Evolutionary conservation across 805 yeast species (phyloP), one percentile per base, ranked within the genome.

Genomic region (Allodekkera sacchari): DNA sequence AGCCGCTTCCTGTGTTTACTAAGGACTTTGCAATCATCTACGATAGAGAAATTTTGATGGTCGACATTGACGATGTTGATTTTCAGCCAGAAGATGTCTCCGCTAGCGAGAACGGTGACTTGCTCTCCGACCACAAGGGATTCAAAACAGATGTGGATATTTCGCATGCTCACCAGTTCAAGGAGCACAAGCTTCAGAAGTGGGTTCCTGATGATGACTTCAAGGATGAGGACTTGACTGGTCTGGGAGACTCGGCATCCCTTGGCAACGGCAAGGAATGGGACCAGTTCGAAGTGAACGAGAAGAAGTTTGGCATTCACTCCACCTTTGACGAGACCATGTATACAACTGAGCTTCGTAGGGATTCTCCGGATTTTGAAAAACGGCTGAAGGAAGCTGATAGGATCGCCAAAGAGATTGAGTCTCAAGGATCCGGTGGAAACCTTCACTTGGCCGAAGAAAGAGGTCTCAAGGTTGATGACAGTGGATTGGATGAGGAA

Each of bases 201-300:
- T 89, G 98, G 98, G 72, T 72, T 14, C 94, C 95, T 4, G 94
- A 81, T 32, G 71, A 39, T 13, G 44, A 39, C 11, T 26, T 35
- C 8, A 42, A 53, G 10, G 49, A 51, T 13, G 32, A 37, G 18
- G 15, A 22, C 7, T 21, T 32, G 31, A 28, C 39, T 18, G 40
- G 54, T 25, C 53, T 71, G 18, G 72, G 66, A 11, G 71, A 65
- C 31, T 11, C 18, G 11, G 6, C 30, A n/a, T 23, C 25, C 6
- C 22, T 8, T 14, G 28, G 21, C 9, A 53, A 49, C 15, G 24
- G 33, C 4, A 45, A 45, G 7, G 39, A 40, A 15, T 92, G 97
- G 97, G 96, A 92, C 59, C 98, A 92, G 61, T 92, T 92, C 58
- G 81, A 83, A 33, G 89, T 75, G n/a, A 92, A 92, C 56, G 81